These are phyloP conservation scores for Melaleuca quinquenervia DNA, from an alignment of 345 rosid genomes.

Conservation along the genomic window DNA sequence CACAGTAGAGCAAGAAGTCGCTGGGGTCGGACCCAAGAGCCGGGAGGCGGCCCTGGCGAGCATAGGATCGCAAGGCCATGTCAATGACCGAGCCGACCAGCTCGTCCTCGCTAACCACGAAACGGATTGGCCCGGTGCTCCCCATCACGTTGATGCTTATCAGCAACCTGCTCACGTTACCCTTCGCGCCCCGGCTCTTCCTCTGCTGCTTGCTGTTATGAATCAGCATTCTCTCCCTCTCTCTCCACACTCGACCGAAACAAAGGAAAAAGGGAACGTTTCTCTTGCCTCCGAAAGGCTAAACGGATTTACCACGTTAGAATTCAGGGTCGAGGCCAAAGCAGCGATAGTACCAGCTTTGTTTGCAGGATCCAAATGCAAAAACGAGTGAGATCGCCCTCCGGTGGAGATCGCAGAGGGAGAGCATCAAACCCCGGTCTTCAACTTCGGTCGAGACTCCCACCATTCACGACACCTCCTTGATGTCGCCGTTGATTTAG, in stretches of 20 bases:
- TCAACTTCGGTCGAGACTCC: slow-evolving; percentile 35
- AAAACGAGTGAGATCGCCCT: slow-evolving; percentile 77
- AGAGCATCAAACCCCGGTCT: slow-evolving; percentile 48
- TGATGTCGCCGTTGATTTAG: not conserved
- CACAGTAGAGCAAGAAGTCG: slow-evolving; percentile 66
- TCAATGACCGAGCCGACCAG: slow-evolving; percentile 65
- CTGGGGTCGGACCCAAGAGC: slow-evolving; percentile 70
- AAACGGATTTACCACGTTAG: not conserved
- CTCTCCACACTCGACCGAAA: not conserved
- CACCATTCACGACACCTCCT: slow-evolving; percentile 72
- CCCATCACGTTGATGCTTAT: slow-evolving; percentile 79
- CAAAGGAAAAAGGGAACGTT: not conserved
- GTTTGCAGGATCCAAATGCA: slow-evolving; percentile 94
- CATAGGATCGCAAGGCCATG: slow-evolving; percentile 67
- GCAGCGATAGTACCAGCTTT: slow-evolving; percentile 99
- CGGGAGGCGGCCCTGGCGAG: slow-evolving; percentile 92
- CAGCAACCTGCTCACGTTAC: slow-evolving; percentile 33
- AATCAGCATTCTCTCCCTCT: slow-evolving; percentile 38
- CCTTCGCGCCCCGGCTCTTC: slow-evolving; percentile 25
- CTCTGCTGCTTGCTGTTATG: slow-evolving; percentile 69
- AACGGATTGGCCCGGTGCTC: slow-evolving; percentile 93
- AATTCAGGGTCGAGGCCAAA: slow-evolving; percentile 71
- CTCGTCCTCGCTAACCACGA: slow-evolving; percentile 73
- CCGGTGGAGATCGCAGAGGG: slow-evolving; percentile 38
- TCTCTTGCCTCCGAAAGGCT: not conserved